These are phyloP conservation scores for Colletotrichum sidae DNA, from an alignment of 2,329 filamentous ascomycete species.

Conservation along the genomic window DNA sequence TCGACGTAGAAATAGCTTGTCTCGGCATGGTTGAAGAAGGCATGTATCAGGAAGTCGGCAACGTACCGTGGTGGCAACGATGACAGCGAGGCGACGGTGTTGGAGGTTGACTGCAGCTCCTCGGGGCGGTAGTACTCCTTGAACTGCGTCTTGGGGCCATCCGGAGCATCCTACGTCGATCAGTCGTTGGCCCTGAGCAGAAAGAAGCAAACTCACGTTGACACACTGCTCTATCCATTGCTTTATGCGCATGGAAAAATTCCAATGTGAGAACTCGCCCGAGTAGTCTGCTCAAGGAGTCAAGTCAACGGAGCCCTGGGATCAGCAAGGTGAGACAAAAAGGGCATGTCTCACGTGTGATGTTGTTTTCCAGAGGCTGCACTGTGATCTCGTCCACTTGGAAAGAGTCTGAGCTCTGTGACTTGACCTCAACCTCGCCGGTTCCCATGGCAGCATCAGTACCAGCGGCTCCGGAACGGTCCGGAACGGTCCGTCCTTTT, in stretches of 20 bases:
- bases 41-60: conserved; percentile 58
- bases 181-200: not conserved
- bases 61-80: conserved; percentile 59
- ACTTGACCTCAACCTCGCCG: conserved; percentile 28
- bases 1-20: conserved; percentile 63
- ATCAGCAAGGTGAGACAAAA: not conserved
- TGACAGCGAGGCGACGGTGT: conserved; percentile 52
- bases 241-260: conserved; percentile 63
- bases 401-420: conserved; percentile 30
- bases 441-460: conserved; percentile 11
- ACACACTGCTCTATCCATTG: conserved; percentile 59
- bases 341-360: conserved; percentile 49
- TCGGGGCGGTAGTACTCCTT: conserved; percentile 59
- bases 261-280: conserved; percentile 65
- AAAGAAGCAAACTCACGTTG: conserved; percentile 41
- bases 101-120: conserved; percentile 55
- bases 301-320: conserved; percentile 11
- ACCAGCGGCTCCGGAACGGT: not conserved
- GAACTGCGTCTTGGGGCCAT: conserved; percentile 42
- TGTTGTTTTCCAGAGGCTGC: conserved; percentile 54
- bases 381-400: conserved; percentile 47
- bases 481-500: conserved; percentile 40
- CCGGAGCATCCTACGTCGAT: conserved; percentile 24
- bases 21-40: conserved; percentile 61
- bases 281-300: conserved; percentile 60